A percentile compares a stretch with the other conserved stretches of the same genome.
Conservation (phyloP, 108 stramenopile genomes). For the Asterionellopsis glacialis region DNA sequence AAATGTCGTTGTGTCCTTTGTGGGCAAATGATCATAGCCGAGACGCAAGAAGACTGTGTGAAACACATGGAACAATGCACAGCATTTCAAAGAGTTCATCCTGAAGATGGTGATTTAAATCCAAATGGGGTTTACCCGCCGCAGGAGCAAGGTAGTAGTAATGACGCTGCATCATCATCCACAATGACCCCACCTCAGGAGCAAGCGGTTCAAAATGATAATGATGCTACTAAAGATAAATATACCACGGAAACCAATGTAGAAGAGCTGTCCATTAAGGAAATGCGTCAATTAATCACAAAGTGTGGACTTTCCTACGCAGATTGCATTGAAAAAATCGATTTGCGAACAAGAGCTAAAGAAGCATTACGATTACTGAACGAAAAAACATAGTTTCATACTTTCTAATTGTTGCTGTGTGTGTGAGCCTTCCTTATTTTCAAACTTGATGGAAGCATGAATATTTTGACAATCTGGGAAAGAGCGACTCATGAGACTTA, state of each 20-base stretch:
- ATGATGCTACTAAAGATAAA: too few relatives aligned
- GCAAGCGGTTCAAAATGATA: neutral
- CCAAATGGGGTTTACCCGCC: slow-evolving; percentile 7
- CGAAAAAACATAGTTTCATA: too few relatives aligned
- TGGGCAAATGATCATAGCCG: neutral
- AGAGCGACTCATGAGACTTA: too few relatives aligned
- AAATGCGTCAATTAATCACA: neutral
- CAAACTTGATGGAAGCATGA: too few relatives aligned
- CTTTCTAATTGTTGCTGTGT: too few relatives aligned
- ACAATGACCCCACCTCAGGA: too few relatives aligned
- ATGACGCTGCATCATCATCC: too few relatives aligned
- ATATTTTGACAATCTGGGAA: too few relatives aligned
- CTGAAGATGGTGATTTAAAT: neutral
- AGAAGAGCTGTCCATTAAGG: neutral
- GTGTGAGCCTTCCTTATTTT: too few relatives aligned
- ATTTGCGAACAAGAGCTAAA: slow-evolving; percentile 6
- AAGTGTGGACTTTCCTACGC: neutral
- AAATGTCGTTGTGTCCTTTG: slow-evolving; percentile 3
- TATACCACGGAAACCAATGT: neutral
- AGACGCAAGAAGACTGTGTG: slow-evolving; percentile 4
- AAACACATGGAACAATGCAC: neutral
- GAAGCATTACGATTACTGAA: neutral
- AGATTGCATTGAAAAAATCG: slow-evolving; percentile 1
- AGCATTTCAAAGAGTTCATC: slow-evolving; percentile 5
- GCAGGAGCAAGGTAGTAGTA: neutral